Percentiles rank a stretch among this genome's conserved stretches.
Evolutionary conservation across 2,329 filamentous ascomycete species (phyloP).

Genomic region (Alternaria panax): DNA sequence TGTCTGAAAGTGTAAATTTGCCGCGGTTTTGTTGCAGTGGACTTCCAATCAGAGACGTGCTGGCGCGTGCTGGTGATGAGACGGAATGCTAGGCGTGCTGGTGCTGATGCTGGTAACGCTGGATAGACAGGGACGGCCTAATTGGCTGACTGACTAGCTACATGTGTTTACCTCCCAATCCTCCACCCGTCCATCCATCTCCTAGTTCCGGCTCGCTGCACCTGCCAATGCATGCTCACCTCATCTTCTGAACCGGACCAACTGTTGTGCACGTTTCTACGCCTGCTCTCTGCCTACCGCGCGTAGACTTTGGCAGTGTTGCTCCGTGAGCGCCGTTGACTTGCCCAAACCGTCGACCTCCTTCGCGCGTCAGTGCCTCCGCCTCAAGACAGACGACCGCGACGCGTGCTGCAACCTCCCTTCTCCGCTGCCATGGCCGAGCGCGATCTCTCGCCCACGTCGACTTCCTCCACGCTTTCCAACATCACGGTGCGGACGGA

Average conservation of each 20-base stretch:
- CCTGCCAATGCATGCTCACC: constrained; percentile 38
- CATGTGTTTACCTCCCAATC: constrained; percentile 45
- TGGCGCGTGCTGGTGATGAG: neutral
- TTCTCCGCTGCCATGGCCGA: constrained; percentile 40
- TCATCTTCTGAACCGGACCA: constrained; percentile 29
- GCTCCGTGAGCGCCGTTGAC: constrained; percentile 31
- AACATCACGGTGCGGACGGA: constrained; percentile 50
- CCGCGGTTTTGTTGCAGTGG: neutral
- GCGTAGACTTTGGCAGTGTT: constrained; percentile 47
- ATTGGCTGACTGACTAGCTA: constrained; percentile 49
- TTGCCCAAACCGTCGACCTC: constrained; percentile 33
- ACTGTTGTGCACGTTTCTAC: constrained; percentile 22
- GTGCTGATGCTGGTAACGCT: constrained; percentile 45
- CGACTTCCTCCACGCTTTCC: constrained; percentile 53
- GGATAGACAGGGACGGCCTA: constrained; percentile 43
- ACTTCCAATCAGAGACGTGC: neutral
- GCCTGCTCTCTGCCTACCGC: constrained; percentile 27
- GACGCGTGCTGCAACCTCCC: constrained; percentile 26
- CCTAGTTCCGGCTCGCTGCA: constrained; percentile 19
- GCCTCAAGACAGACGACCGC: constrained; percentile 31
- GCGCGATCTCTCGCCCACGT: constrained; percentile 47
- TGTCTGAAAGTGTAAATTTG: neutral
- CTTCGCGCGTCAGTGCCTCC: constrained; percentile 45
- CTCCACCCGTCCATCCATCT: constrained; percentile 39
- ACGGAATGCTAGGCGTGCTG: constrained; percentile 42